Conservation (phyloP, 169 alveolate species). For the Amoebophrya sp. region DNA sequence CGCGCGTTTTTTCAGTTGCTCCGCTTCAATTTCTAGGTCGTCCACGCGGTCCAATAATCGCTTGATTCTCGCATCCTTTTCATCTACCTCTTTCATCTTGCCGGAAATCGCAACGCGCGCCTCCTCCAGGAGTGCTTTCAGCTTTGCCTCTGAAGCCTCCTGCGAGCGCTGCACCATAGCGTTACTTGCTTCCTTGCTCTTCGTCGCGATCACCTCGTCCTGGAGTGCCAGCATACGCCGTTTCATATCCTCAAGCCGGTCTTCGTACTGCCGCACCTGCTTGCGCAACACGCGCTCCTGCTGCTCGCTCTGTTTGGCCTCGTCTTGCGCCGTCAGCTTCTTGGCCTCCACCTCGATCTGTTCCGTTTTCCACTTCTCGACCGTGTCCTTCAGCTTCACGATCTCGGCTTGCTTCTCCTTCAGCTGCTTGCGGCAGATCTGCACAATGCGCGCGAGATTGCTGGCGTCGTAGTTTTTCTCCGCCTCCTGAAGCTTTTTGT, state of each 20-base stretch:
- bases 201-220: constrained; percentile 16
- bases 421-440: constrained; percentile 25
- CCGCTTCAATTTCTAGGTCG: not conserved
- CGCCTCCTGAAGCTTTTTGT: not conserved
- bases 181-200: not conserved
- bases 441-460: constrained; percentile 15
- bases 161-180: not conserved
- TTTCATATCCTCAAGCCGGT: constrained; percentile 1
- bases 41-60: not conserved
- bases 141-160: not conserved
- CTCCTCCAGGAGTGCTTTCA: not conserved
- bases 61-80: not conserved
- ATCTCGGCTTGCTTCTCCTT: not conserved
- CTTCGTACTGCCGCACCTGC: not conserved
- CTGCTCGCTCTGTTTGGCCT: not conserved
- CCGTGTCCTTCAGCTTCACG: not conserved
- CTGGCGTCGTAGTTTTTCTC: not conserved
- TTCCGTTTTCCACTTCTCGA: constrained; percentile 22
- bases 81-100: not conserved
- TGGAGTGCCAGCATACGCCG: not conserved
- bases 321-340: not conserved
- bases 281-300: not conserved
- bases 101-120: not conserved
- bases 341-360: not conserved
- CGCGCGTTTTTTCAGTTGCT: not conserved